These are phyloP conservation scores for Lobulomyces angularis DNA, from an alignment of 192 early-diverging fungal genomes.

Conservation along the genomic window DNA sequence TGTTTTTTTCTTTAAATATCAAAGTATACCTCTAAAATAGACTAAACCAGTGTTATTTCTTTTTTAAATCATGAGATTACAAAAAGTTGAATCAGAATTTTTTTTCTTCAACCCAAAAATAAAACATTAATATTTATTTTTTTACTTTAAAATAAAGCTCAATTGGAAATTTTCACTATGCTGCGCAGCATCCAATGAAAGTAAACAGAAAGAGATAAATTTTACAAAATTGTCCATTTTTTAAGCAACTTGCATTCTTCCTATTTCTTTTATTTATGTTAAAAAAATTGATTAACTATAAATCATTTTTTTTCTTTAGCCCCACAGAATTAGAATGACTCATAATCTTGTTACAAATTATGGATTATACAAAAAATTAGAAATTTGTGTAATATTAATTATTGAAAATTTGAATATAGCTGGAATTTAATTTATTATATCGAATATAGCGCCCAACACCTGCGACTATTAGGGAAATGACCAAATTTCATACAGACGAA, in stretches of 20 bases:
- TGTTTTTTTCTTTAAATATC: too few species aligned
- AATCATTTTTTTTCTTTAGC: slow-evolving; percentile 51
- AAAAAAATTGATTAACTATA: too few species aligned
- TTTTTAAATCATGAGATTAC: too few species aligned
- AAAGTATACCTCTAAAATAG: too few species aligned
- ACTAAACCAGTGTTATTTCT: too few species aligned
- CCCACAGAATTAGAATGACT: slow-evolving; percentile 84
- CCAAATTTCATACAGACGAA: slow-evolving; percentile 87
- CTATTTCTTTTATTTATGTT: too few species aligned
- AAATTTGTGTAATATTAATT: slow-evolving; percentile 30
- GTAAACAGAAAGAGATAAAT: slow-evolving; percentile 6
- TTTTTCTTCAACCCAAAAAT: too few species aligned
- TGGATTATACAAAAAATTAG: slow-evolving; percentile 81
- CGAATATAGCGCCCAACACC: slow-evolving; percentile 54
- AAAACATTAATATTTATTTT: too few species aligned
- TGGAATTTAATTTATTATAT: slow-evolving; percentile 6
- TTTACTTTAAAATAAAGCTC: too few species aligned
- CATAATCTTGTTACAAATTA: slow-evolving; percentile 90
- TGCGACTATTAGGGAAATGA: slow-evolving; percentile 81
- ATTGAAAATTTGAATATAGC: slow-evolving; percentile 1
- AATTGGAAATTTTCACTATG: slow-evolving; percentile 44
- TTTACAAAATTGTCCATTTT: too few species aligned
- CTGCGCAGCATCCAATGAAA: slow-evolving; percentile 44
- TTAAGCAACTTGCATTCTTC: too few species aligned
- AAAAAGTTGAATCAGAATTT: too few species aligned